A percentile compares a stretch with the other conserved stretches of the same genome.
Evolutionary conservation across 768 basidiomycete species (phyloP).

Genomic region (Kwoniella europaea): DNA sequence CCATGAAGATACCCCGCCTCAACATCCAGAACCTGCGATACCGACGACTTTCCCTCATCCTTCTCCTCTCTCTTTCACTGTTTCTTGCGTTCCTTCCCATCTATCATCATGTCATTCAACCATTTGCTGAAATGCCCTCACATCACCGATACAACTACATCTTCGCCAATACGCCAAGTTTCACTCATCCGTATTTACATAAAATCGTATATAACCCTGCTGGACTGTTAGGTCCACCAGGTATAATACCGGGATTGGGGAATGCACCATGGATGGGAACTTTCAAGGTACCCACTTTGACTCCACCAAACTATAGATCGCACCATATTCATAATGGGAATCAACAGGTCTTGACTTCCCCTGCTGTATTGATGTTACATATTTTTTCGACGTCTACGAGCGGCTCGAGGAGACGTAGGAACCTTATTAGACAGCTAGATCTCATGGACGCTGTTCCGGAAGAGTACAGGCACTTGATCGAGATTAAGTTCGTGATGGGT

Average conservation of each 20-base stretch:
- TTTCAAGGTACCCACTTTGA: constrained; percentile 3
- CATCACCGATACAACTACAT: constrained; percentile 12
- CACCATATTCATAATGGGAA: not conserved
- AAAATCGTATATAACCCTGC: constrained; percentile 16
- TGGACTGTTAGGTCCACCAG: constrained; percentile 6
- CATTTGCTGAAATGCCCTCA: not conserved
- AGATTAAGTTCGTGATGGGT: constrained; percentile 41
- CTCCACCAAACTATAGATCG: not conserved
- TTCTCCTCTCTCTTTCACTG: not conserved
- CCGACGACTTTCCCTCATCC: constrained; percentile 1
- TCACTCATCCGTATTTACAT: constrained; percentile 3
- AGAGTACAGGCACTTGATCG: constrained; percentile 30
- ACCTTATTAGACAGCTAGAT: constrained; percentile 21
- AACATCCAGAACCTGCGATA: constrained; percentile 1
- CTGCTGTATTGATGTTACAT: constrained; percentile 28
- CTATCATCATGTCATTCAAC: not conserved
- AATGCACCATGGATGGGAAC: constrained; percentile 14
- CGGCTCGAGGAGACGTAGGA: constrained; percentile 14
- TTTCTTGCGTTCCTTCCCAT: not conserved
- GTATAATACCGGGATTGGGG: not conserved
- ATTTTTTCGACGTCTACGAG: constrained; percentile 35
- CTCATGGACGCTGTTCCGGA: constrained; percentile 22
- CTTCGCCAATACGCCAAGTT: constrained; percentile 1
- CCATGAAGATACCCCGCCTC: not conserved
- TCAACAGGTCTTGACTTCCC: not conserved